Evolutionary conservation across 305 asterid genomes (phyloP), one percentile per base, ranked within the genome.

Genomic region (Fraxinus dipetala): DNA sequence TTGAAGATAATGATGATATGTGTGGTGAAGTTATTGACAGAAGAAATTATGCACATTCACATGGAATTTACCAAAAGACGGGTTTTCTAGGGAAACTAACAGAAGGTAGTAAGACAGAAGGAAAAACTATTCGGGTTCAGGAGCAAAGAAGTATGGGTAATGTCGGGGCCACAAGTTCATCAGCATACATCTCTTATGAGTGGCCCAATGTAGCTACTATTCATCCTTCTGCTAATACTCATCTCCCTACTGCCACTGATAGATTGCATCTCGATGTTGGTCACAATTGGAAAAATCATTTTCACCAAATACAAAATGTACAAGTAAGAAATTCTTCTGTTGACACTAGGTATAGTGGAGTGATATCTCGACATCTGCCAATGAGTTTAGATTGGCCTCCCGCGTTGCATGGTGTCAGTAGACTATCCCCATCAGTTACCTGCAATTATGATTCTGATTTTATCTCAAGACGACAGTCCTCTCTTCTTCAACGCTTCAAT

Each of bases 191-290:
- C 83, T 96, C 99, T 45, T 96, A 94, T 67, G 99, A 96, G 84
- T 96, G 99, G 99, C 99, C 99, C 75, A 93, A 86, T 85, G 81
- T 91, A 85, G 91, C 89, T 82, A 93, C 96, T 69, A 61, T 86
- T 84, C 94, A 91, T 86, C 91, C 92, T 82, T 88, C 85, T 28
- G 83, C 86, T 81, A 90, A 84, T 82, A 80, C 92, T 38, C 91
- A 90, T 91, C 94, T 88, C 77, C 99, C 99, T 69, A 93, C 98
- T 45, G 92, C 99, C 81, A 90, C 98, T 73, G 99, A 94, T 85
- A 91, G 99, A 88, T 88, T 96, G 91, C 98, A 96, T 89, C 95
- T 96, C 82, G 99, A 96, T 87, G 97, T 94, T 86, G 98, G 98
- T 84, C 91, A 91, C 89, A 92, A 93, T 88, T 92, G 96, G 94